phyloP scores from a whole-genome alignment of 2,329 filamentous ascomycete genomes.

The Epichloe bromicola region DNA sequence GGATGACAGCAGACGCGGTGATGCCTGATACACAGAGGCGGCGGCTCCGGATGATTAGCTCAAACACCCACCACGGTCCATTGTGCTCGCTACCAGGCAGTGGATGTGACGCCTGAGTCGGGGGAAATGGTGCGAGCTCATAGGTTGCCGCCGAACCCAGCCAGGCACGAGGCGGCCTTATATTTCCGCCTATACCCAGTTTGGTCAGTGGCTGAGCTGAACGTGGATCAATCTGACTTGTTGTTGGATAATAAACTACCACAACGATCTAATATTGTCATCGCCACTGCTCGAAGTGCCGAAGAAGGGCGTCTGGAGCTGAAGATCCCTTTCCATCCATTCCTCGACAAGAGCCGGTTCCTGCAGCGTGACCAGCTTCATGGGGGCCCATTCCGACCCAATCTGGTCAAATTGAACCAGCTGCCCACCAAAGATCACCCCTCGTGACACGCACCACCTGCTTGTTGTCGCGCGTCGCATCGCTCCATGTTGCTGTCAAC shows the following conservation, averaged over 20 bases:
- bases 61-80: neutral
- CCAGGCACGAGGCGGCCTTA: slow-evolving; percentile 1
- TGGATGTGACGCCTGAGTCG: neutral
- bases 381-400: neutral
- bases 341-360: neutral
- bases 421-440: neutral
- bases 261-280: neutral
- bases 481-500: neutral
- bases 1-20: neutral
- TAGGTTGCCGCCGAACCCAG: neutral
- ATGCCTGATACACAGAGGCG: neutral
- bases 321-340: neutral
- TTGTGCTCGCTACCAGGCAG: neutral
- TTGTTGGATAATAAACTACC: no score
- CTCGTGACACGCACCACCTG: neutral
- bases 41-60: neutral
- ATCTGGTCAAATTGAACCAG: neutral
- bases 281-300: neutral
- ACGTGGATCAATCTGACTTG: no score
- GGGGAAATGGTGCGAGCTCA: neutral
- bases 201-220: neutral
- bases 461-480: neutral
- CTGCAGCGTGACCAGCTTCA: slow-evolving; percentile 3
- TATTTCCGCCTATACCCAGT: neutral
- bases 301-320: neutral